Percentiles rank a stretch among this genome's conserved stretches.
These are phyloP conservation scores for Ilyonectria mors-panacis DNA, from an alignment of 2,329 filamentous ascomycete species.

Conservation along the genomic window DNA sequence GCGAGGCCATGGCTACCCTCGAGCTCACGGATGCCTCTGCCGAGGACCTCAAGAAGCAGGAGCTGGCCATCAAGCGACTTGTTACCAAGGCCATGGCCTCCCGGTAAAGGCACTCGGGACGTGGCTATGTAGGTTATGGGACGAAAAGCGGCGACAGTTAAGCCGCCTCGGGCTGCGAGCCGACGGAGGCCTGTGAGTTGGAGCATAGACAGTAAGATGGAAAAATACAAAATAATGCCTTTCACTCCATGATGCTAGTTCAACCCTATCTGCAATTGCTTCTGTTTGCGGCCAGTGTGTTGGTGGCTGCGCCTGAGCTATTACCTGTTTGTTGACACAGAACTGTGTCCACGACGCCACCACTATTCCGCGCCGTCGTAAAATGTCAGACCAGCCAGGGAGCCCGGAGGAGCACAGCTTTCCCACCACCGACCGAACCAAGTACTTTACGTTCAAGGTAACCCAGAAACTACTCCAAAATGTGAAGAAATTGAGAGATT, in stretches of 20 bases:
- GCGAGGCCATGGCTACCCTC: conserved; percentile 96
- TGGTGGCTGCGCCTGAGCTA: no score
- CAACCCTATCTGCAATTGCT: background rate
- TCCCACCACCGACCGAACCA: no score
- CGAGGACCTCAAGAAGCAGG: conserved; percentile 99
- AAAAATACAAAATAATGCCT: conserved; percentile 51
- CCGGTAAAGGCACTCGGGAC: conserved; percentile 72
- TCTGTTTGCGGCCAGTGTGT: background rate
- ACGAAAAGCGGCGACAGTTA: conserved; percentile 33
- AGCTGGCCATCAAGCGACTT: conserved; percentile 95
- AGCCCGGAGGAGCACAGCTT: no score
- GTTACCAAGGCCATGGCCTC: conserved; percentile 99
- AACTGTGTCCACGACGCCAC: no score
- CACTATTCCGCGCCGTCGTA: no score
- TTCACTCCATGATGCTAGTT: conserved; percentile 37
- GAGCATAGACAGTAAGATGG: conserved; percentile 58
- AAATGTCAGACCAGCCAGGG: no score
- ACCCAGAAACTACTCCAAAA: no score
- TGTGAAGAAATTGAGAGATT: no score
- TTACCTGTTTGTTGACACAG: no score
- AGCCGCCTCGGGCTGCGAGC: conserved; percentile 36
- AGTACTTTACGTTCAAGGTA: no score
- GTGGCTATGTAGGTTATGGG: conserved; percentile 38
- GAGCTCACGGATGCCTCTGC: conserved; percentile 93
- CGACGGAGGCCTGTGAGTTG: conserved; percentile 49